A percentile compares a stretch with the other conserved stretches of the same genome.
Evolutionary conservation across 139 green algal genomes (phyloP).

Genomic region (Chlamydomonas incerta): DNA sequence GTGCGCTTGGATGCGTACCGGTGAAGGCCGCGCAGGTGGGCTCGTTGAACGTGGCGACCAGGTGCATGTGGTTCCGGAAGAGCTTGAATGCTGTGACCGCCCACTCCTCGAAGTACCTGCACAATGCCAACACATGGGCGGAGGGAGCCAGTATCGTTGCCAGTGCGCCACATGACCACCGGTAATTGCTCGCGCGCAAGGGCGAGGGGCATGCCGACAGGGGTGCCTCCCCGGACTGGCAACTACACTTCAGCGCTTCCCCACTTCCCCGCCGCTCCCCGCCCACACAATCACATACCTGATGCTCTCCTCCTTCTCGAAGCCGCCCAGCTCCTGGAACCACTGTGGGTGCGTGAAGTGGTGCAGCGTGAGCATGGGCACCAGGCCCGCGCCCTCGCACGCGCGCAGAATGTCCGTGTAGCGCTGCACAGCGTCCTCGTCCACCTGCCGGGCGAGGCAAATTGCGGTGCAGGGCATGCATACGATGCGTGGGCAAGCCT

Average conservation of each 20-base stretch:
- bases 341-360: slow-evolving; percentile 68
- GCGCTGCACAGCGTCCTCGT: slow-evolving; percentile 67
- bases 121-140: no score
- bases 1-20: not conserved
- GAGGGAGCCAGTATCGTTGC: no score
- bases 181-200: no score
- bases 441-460: slow-evolving; percentile 23
- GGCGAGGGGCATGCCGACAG: no score
- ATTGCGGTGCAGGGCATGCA: no score
- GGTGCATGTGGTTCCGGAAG: slow-evolving; percentile 21
- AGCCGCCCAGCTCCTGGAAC: slow-evolving; percentile 57
- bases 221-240: no score
- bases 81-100: slow-evolving; percentile 22
- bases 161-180: no score
- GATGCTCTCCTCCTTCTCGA: slow-evolving; percentile 51
- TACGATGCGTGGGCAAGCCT: no score
- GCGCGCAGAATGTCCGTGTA: slow-evolving; percentile 58
- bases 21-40: slow-evolving; percentile 50
- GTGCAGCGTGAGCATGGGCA: slow-evolving; percentile 64
- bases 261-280: no score
- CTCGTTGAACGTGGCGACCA: slow-evolving; percentile 69
- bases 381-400: slow-evolving; percentile 49
- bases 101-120: slow-evolving; percentile 38
- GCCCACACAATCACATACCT: no score
- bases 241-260: no score